Percentiles rank a stretch among this genome's conserved stretches.
phyloP scores from a whole-genome alignment of 768 basidiomycete genomes.

The Hydnomerulius pinastri region DNA sequence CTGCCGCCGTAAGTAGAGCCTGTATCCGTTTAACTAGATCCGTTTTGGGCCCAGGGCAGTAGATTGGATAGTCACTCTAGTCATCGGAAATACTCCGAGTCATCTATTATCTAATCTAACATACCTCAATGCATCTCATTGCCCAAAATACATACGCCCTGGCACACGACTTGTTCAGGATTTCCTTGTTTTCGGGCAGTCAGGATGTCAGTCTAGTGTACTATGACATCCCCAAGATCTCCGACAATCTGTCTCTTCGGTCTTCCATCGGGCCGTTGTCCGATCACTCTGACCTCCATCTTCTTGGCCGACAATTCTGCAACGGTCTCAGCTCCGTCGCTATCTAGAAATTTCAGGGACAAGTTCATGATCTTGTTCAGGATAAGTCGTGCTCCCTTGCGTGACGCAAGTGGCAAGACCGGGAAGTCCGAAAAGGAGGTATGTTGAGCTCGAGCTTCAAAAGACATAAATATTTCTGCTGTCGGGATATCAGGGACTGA shows the following conservation, averaged over 20 bases:
- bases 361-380: constrained; percentile 23
- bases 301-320: constrained; percentile 11
- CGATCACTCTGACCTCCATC: constrained; percentile 23
- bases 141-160: too few species aligned
- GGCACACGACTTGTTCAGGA: too few species aligned
- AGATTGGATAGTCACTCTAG: too few species aligned
- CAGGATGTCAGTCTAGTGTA: constrained; percentile 17
- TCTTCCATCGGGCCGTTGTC: constrained; percentile 24
- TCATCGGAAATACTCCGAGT: constrained; percentile 2
- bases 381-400: constrained; percentile 19
- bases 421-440: constrained; percentile 32
- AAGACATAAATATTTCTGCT: too few species aligned
- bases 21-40: neutral
- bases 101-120: constrained; percentile 27
- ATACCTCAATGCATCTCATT: neutral
- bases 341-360: constrained; percentile 26
- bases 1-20: neutral
- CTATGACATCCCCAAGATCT: constrained; percentile 21
- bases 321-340: neutral
- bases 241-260: constrained; percentile 25
- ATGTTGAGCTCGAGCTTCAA: constrained; percentile 25
- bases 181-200: too few species aligned
- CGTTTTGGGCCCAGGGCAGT: too few species aligned
- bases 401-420: constrained; percentile 21
- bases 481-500: too few species aligned